Percentiles rank a stretch among this genome's conserved stretches.
These are phyloP conservation scores for Piedraia hortae DNA, from an alignment of 2,329 filamentous ascomycete species.

Conservation along the genomic window DNA sequence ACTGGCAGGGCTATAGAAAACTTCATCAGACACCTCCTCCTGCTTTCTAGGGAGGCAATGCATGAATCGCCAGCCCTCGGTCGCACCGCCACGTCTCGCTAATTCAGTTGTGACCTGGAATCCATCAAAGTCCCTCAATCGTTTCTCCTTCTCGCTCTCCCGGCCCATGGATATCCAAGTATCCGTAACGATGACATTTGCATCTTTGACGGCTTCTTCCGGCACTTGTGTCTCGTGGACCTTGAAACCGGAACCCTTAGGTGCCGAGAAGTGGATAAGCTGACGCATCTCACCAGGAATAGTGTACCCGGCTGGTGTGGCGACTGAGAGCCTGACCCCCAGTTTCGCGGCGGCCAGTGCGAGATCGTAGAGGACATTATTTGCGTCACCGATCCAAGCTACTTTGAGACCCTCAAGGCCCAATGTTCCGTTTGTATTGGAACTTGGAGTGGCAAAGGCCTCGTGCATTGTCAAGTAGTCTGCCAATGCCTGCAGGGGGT, in stretches of 20 bases:
- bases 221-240: slow-evolving; percentile 43
- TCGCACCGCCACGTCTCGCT: slow-evolving; percentile 60
- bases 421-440: slow-evolving; percentile 18
- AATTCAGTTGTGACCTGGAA: slow-evolving; percentile 80
- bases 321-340: slow-evolving; percentile 63
- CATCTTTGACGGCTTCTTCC: slow-evolving; percentile 59
- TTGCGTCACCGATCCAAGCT: slow-evolving; percentile 88
- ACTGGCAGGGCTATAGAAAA: slow-evolving; percentile 67
- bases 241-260: slow-evolving; percentile 1
- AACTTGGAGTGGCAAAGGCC: slow-evolving; percentile 26
- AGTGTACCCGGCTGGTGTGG: slow-evolving; percentile 59
- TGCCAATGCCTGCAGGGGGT: slow-evolving; percentile 80
- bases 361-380: slow-evolving; percentile 88
- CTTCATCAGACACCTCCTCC: slow-evolving; percentile 81
- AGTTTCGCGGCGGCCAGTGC: slow-evolving; percentile 70
- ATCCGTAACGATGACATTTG: slow-evolving; percentile 80
- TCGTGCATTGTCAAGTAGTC: slow-evolving; percentile 83
- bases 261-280: slow-evolving; percentile 29
- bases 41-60: slow-evolving; percentile 80
- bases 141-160: slow-evolving; percentile 54
- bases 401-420: slow-evolving; percentile 65
- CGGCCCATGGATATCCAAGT: slow-evolving; percentile 99
- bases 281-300: slow-evolving; percentile 51
- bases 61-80: slow-evolving; percentile 88
- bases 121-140: slow-evolving; percentile 56